phyloP scores from a whole-genome alignment of 2,329 filamentous ascomycete species.

The Chrysoporthe puriensis region DNA sequence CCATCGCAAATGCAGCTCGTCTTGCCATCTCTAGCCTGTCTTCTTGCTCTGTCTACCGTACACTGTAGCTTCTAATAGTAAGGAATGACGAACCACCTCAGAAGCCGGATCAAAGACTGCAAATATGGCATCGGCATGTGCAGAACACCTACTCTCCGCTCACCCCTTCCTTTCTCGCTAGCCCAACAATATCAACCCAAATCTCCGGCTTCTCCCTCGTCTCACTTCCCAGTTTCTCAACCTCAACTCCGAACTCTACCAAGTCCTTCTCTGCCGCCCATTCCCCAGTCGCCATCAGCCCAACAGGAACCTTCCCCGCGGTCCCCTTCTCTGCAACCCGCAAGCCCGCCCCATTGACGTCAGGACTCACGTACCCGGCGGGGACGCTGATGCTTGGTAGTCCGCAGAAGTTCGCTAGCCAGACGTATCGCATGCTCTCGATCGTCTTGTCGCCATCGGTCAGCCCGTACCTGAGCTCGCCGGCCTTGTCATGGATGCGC shows the following conservation, averaged over 20 bases:
- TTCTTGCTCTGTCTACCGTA: conserved; percentile 12
- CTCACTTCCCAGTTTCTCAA: conserved; percentile 44
- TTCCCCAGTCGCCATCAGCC: conserved; percentile 59
- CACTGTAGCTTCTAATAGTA: not conserved
- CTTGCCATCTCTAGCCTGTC: not conserved
- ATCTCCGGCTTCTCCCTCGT: conserved; percentile 40
- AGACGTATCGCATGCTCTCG: conserved; percentile 53
- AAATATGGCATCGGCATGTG: not conserved
- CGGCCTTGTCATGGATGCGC: conserved; percentile 41
- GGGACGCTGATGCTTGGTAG: conserved; percentile 51
- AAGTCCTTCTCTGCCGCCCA: conserved; percentile 56
- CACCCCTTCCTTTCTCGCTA: conserved; percentile 38
- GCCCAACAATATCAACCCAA: conserved; percentile 51
- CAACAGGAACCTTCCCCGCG: conserved; percentile 51
- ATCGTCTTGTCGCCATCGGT: conserved; percentile 53
- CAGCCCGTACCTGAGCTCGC: conserved; percentile 46
- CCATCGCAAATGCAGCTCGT: not conserved
- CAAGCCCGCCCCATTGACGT: conserved; percentile 37
- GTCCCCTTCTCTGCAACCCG: conserved; percentile 39
- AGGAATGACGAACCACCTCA: not conserved
- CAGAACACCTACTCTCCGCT: conserved; percentile 18
- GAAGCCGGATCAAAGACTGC: not conserved
- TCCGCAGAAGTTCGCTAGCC: conserved; percentile 56
- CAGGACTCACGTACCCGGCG: conserved; percentile 48
- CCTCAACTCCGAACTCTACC: conserved; percentile 52